Evolutionary conservation across 148 eudicot genomes (phyloP), one percentile per base, ranked within the genome.

Genomic region (Drosera capensis): DNA sequence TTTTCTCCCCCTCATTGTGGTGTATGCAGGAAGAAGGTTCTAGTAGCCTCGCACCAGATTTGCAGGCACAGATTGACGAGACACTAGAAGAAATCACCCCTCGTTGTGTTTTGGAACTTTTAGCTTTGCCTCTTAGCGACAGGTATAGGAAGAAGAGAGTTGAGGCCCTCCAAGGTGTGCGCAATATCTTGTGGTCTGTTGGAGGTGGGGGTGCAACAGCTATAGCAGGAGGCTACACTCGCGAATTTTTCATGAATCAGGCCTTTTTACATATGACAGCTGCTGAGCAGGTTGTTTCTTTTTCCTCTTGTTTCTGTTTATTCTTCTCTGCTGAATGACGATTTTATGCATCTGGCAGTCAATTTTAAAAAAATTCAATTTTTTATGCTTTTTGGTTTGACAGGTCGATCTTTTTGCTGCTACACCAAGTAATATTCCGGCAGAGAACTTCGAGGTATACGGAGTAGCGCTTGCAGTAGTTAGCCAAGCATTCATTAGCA

Each of bases 121-220:
- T 90, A 59, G 77, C 82, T 44, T 62, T 85, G 58, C 95, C 99
- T 13, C 74, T 80, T 35, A 63, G 54, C 25, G 80, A 75, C 47
- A 82, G 85, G 41, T 71, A 60, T 59, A 65, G 49, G 21, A 51
- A 68, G 50, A 90, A 69, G 62, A 80, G 99, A 63, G 71, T 57
- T 55, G 95, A 84, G 65, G 99, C 94, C 57, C 95, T 90, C 49
- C 99, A 81, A 68, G 95, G 99, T 42, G 72, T 90, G 50, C 82
- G 93, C 51, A 80, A 80, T 46, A 81, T 90, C 39, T 59, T 90
- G 40, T 90, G 95, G 93, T 73, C 99, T 70, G 99, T 90, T 41
- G 99, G 99, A 60, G 99, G 93, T 40, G 99, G 99, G 26, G 99
- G 99, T 58, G 99, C 95, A 29, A 75, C 80, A 48, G 88, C 95